Evolutionary conservation across 2,329 filamentous ascomycete species (phyloP).

Genomic region (Davidsoniella australis): DNA sequence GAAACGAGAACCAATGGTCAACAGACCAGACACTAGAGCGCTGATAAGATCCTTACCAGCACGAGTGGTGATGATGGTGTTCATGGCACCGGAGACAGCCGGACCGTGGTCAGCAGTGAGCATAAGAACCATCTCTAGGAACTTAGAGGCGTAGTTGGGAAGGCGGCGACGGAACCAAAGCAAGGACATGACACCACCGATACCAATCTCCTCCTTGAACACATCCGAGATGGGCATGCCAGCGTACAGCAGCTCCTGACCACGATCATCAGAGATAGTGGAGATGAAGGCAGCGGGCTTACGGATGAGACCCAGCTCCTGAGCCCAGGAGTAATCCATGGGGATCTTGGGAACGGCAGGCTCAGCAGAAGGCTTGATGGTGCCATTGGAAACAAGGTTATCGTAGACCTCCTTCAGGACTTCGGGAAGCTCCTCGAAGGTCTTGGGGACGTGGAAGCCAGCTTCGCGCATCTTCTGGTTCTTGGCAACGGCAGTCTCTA

Average conservation of each 20-base stretch:
- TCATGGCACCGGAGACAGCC: slow-evolving; percentile 98
- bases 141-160: slow-evolving; percentile 90
- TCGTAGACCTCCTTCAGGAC: slow-evolving; percentile 71
- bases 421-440: slow-evolving; percentile 84
- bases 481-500: slow-evolving; percentile 92
- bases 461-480: slow-evolving; percentile 94
- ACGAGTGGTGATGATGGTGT: slow-evolving; percentile 99
- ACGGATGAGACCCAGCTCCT: slow-evolving; percentile 97
- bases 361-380: slow-evolving; percentile 72
- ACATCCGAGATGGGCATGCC: slow-evolving; percentile 99
- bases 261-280: slow-evolving; percentile 98
- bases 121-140: slow-evolving; percentile 99
- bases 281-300: slow-evolving; percentile 99
- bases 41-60: slow-evolving; percentile 97
- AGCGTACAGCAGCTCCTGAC: slow-evolving; percentile 94
- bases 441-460: slow-evolving; percentile 84
- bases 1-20: slow-evolving; percentile 96
- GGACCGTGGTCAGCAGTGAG: slow-evolving; percentile 98
- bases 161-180: slow-evolving; percentile 99
- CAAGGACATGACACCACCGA: slow-evolving; percentile 98
- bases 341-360: slow-evolving; percentile 96
- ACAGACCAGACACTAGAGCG: slow-evolving; percentile 83
- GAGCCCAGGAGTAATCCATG: slow-evolving; percentile 98
- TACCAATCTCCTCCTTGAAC: slow-evolving; percentile 96
- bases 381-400: slow-evolving; percentile 67